Conservation (phyloP, 129 eudicot genomes). For the Tagetes patula region DNA sequence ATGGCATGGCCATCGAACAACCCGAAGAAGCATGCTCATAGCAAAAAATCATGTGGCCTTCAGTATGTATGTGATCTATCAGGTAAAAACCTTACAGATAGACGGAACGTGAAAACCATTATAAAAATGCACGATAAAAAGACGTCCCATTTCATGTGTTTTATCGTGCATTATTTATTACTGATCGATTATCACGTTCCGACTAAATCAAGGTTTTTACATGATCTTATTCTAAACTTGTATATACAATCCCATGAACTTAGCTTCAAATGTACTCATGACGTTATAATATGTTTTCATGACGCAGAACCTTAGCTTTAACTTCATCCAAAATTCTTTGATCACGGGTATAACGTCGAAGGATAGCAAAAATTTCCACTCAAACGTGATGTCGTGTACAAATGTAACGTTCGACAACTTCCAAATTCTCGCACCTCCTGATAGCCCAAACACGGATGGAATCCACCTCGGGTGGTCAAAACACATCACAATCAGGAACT, state of each 20-base stretch:
- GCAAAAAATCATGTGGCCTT: slow-evolving; percentile 32
- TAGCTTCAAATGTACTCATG: neutral
- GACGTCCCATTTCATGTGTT: neutral
- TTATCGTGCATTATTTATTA: neutral
- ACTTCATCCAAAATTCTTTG: slow-evolving; percentile 41
- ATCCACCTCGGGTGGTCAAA: slow-evolving; percentile 54
- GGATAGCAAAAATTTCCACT: slow-evolving; percentile 59
- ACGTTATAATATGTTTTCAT: slow-evolving; percentile 1
- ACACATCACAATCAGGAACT: slow-evolving; percentile 32
- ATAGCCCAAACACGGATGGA: slow-evolving; percentile 61
- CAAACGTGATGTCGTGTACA: slow-evolving; percentile 33
- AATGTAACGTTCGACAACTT: slow-evolving; percentile 44
- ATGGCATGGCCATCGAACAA: slow-evolving; percentile 40
- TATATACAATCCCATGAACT: neutral
- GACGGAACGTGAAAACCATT: neutral
- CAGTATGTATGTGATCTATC: slow-evolving; percentile 36
- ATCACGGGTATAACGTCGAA: slow-evolving; percentile 44
- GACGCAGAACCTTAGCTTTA: slow-evolving; percentile 49
- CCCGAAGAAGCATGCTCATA: slow-evolving; percentile 17
- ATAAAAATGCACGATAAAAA: neutral
- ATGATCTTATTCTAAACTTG: neutral
- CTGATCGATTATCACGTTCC: neutral
- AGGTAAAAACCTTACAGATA: neutral
- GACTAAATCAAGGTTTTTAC: slow-evolving; percentile 1
- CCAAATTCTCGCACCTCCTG: slow-evolving; percentile 39